Evolutionary conservation across 139 green algal species (phyloP).

Genomic region (Chlorella vulgaris): DNA sequence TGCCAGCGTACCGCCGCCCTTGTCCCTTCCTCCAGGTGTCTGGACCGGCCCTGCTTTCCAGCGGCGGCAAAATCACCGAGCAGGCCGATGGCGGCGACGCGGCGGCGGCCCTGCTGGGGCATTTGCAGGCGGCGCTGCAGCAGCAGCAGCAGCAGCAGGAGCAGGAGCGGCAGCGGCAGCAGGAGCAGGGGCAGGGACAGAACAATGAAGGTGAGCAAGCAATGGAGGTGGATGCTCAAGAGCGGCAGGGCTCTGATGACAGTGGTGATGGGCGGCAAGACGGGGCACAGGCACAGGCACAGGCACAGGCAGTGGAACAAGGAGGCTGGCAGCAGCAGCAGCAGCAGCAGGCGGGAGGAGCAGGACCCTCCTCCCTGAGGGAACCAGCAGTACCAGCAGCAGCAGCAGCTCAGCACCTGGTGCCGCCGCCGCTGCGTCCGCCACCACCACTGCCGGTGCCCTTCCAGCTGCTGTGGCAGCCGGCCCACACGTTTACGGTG

Average conservation of each 20-base stretch:
- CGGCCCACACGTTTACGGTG: background rate
- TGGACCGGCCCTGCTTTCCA: background rate
- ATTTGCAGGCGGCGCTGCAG: background rate
- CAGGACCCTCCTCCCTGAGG: background rate
- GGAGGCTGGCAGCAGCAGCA: background rate
- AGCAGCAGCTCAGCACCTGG: background rate
- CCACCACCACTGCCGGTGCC: conserved; percentile 7
- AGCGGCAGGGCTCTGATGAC: background rate
- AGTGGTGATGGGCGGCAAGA: too few species aligned
- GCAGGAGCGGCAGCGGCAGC: background rate
- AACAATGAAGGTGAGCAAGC: background rate
- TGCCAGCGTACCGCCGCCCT: background rate
- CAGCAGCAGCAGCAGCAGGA: conserved; percentile 14
- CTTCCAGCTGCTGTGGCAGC: conserved; percentile 6
- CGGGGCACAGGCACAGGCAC: too few species aligned
- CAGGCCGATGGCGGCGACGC: background rate
- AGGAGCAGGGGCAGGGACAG: background rate
- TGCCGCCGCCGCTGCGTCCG: background rate
- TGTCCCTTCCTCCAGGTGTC: background rate
- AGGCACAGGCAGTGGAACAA: background rate
- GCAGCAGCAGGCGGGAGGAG: background rate
- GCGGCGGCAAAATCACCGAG: background rate
- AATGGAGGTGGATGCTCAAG: background rate
- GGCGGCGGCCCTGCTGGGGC: background rate
- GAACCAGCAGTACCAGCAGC: background rate